Evolutionary conservation across 768 basidiomycete genomes (phyloP), one percentile per base, ranked within the genome.

Genomic region (Collybia sp.): DNA sequence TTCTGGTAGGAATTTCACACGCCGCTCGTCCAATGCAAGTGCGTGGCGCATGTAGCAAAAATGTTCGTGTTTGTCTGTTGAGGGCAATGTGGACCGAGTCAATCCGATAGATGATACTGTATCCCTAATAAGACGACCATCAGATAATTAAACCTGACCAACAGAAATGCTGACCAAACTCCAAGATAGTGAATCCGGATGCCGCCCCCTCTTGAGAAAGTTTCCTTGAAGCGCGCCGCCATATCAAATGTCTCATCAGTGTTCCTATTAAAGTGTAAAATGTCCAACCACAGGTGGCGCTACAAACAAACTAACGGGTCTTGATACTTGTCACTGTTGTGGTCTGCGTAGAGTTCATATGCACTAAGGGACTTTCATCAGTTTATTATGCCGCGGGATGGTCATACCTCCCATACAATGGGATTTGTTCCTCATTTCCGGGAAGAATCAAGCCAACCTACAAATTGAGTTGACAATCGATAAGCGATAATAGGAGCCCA

Each of bases 41-140:
- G 70, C 72, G 51, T 75, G 72, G 12, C 72, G 62, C 44, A 73
- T 72, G 37, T 57, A 56, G 18, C 65, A 67, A 10, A 72, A 53
- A 38, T 68, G 62, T 17, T 32, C 17, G 16, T n/a, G 32, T 13
- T 16, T 18, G 2, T 31, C 57, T 12, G 65, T 66, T 16, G 46
- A 47, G 2, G 72, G 68, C 11, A 69, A 40, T 13, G 46, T 61
- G 12, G 49, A 48, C 43, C 67, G 48, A 2, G 58, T 16, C 13
- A 71, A 5, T 2, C 73, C 70, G 33, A 74, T 58, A 0, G 71
- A 70, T 4, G 73, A 73, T 5, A 73, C 71, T 0, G 72, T 72
- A 34, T 73, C 71, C 71, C 71, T 73, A 39, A 18, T 12, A 31
- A 11, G 9, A 45, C 17, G 15, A 10, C 6, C 6, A 16, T 18